Base-by-base conservation (phyloP, 148 eudicot species). In the Salicornia ramosissima region DNA sequence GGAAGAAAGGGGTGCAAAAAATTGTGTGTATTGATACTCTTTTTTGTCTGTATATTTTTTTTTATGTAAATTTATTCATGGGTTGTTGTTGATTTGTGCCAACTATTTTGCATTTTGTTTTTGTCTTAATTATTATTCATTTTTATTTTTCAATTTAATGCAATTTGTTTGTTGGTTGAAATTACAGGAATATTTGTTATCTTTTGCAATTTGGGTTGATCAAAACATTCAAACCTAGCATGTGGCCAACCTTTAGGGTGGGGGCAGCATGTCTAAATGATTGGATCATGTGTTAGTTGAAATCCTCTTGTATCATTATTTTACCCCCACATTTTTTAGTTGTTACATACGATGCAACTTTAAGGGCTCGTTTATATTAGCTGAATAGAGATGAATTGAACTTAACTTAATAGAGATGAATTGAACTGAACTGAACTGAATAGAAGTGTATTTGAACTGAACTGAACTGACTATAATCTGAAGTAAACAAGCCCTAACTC, bases 21-120 rank as follows among this genome's bases (percentile, higher is more conserved):
- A 55, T 3, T 77, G 76, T 72, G 72, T 46, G 67, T 26, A 71
- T 71, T 77, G 72, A 72, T 51, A 67, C 72, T 77, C 64, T 60
- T 58, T 65, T 67, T 77, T 72, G 65, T 61, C 69, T 77, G 80
- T 77, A 77, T 77, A 77, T 67, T 69, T n/a, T n/a, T n/a, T n/a
- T n/a, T 36, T 53, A 68, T 60, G 62, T 59, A 74, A 74, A 75
- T 69, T 71, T 67, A 36, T 49, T 71, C 71, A 58, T 70, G 71
- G 40, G 29, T 70, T 39, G 73, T 70, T 39, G 73, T 64, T 62
- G 64, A 65, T 22, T 66, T 77, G 64, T 77, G 79, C 60, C 57
- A 60, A 60, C 19, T n/a, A 25, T 54, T 54, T 1, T 26, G 11
- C 10, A 26, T 25, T 55, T 55, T 4, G 16, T 55, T 36, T 36